These are phyloP conservation scores for Quillaja saponaria DNA, from an alignment of 306 rosid species.

Conservation along the genomic window DNA sequence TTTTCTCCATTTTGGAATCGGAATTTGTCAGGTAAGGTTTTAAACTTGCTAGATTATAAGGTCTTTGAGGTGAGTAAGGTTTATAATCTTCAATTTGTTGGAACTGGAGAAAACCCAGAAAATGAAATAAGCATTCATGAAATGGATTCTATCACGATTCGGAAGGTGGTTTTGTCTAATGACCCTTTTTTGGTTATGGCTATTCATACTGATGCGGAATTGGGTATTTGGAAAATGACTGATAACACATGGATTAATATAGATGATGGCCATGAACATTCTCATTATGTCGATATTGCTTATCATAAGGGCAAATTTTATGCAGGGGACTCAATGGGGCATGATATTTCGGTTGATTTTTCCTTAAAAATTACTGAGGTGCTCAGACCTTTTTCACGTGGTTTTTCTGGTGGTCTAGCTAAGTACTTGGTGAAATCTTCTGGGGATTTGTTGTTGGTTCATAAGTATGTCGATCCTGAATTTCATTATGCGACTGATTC, in stretches of 20 bases:
- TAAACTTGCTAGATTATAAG: not conserved
- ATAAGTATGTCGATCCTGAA: no score
- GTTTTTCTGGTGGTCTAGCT: not conserved
- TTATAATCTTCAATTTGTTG: not conserved
- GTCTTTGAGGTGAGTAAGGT: slow-evolving; percentile 1
- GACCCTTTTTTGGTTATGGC: not conserved
- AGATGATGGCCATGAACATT: no score
- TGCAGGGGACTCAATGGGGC: no score
- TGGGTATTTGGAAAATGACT: no score
- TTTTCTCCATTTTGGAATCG: not conserved
- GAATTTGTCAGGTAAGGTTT: no score
- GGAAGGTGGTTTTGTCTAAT: not conserved
- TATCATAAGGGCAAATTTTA: no score
- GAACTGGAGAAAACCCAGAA: not conserved
- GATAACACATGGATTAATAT: no score
- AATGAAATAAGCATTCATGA: not conserved
- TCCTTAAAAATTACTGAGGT: no score
- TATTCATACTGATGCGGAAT: not conserved
- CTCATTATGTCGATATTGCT: no score
- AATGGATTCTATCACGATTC: not conserved
- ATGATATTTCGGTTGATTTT: no score
- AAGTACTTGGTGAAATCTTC: not conserved
- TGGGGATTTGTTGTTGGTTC: not conserved
- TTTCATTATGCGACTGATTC: not conserved
- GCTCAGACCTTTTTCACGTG: not conserved